Evolutionary conservation across 805 yeast species (phyloP).

Genomic region (Zygoascus bituminiphila): DNA sequence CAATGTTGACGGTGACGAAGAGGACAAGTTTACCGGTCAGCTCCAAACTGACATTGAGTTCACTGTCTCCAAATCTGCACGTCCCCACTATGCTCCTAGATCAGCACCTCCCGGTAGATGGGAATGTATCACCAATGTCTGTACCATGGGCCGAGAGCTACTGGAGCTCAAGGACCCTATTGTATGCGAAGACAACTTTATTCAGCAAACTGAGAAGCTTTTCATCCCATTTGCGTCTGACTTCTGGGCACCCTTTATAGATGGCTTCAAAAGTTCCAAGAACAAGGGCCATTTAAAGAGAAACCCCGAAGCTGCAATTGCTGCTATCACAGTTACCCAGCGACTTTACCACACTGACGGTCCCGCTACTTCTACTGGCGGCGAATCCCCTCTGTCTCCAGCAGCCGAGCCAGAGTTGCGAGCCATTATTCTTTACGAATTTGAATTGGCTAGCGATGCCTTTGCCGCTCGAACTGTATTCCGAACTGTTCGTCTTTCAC

Average conservation of each 20-base stretch:
- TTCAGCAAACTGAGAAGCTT: conserved; percentile 25
- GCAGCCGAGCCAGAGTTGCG: conserved; percentile 14
- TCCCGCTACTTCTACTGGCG: conserved; percentile 3
- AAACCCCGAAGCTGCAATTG: conserved; percentile 25
- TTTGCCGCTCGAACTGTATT: conserved; percentile 31
- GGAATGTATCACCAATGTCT: conserved; percentile 27
- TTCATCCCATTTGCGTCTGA: conserved; percentile 30
- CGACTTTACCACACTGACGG: conserved; percentile 19
- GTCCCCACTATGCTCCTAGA: conserved; percentile 6
- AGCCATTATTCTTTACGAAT: conserved; percentile 30
- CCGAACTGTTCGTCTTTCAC: conserved; percentile 12
- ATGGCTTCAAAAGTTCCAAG: conserved; percentile 20
- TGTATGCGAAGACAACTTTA: conserved; percentile 15
- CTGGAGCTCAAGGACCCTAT: conserved; percentile 23
- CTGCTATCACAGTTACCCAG: conserved; percentile 29
- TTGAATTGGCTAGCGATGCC: conserved; percentile 27
- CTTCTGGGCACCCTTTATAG: conserved; percentile 32
- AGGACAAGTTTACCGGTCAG: conserved; percentile 6
- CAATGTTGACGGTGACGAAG: conserved; percentile 12
- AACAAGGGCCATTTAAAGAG: conserved; percentile 13
- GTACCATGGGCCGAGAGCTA: conserved; percentile 27
- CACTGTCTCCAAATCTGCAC: neutral
- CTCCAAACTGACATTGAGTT: conserved; percentile 16
- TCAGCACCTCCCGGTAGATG: conserved; percentile 11
- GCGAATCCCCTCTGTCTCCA: conserved; percentile 3